Base-by-base conservation (phyloP, 441 rosid genomes). In the Manihot esculenta region DNA sequence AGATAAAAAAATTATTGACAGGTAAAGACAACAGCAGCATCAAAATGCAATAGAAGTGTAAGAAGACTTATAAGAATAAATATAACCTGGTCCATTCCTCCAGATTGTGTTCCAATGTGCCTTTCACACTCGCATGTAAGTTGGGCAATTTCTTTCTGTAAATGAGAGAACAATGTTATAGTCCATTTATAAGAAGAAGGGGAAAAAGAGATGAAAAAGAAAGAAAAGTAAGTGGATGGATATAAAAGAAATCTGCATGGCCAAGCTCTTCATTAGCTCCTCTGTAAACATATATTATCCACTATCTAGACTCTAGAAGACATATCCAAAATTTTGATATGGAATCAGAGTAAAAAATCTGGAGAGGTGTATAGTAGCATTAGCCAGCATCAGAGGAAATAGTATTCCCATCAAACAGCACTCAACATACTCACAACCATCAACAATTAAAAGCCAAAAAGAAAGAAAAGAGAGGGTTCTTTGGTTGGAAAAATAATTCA, bases 41-140 rank as follows among this genome's bases (percentile, higher is more conserved):
- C 30, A 26, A 20, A 56, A 68, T 26, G 26, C 10, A 55, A 24
- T 23, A 18, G 0, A n/a, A 51, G 10, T 27, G 60, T 13, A 70
- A 50, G 3, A 33, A 8, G 35, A 17, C 11, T 18, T 14, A 30
- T n/a, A 15, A 30, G 38, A 53, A 30, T 30, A 30, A 65, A 38
- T 38, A 23, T 68, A 70, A 95, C 99, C 90, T 95, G 98, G 81
- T 91, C 99, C 99, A 95, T 95, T 56, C 98, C 99, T 77, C 98
- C 97, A 61, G 98, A 92, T 58, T 91, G 98, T n/a, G 98, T 93
- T 82, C 99, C 98, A 68, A 95, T 89, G 73, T 95, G 98, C 55
- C 88, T 84, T 81, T 93, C 99, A 73, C 98, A 91, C 20, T 87
- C 91, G 68, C 98, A 93, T 3, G 98, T 91, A 69, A 95, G 79